Conservation (phyloP, 768 basidiomycete genomes). For the Collybiopsis confluens region DNA sequence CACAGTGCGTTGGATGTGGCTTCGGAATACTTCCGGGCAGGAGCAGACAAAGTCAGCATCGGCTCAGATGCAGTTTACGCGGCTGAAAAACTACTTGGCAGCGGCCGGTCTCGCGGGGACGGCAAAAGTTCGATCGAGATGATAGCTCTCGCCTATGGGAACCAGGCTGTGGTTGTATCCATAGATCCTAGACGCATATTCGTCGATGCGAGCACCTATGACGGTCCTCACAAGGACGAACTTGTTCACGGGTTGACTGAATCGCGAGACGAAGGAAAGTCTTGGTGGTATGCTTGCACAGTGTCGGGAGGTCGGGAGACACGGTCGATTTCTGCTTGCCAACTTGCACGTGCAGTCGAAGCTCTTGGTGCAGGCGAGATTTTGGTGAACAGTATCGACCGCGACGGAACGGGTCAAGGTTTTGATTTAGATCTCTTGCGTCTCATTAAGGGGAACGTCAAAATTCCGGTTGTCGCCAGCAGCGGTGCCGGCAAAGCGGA, state of each 20-base stretch:
- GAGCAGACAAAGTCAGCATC: slow-evolving; percentile 98
- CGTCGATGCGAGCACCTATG: slow-evolving; percentile 62
- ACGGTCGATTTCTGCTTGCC: slow-evolving; percentile 80
- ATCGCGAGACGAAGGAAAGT: slow-evolving; percentile 58
- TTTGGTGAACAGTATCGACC: slow-evolving; percentile 91
- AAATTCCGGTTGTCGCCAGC: slow-evolving; percentile 91
- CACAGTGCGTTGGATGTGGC: slow-evolving; percentile 91
- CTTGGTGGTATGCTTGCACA: slow-evolving; percentile 99
- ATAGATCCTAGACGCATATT: slow-evolving; percentile 89
- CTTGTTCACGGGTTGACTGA: slow-evolving; percentile 46
- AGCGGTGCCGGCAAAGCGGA: slow-evolving; percentile 82
- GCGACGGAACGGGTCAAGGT: slow-evolving; percentile 89
- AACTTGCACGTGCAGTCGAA: slow-evolving; percentile 92
- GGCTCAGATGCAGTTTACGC: slow-evolving; percentile 94
- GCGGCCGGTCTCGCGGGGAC: slow-evolving; percentile 42
- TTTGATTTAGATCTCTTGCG: slow-evolving; percentile 84
- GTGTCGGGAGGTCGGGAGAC: slow-evolving; percentile 87
- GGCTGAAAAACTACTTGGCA: slow-evolving; percentile 72
- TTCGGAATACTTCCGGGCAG: slow-evolving; percentile 91
- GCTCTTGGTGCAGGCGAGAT: slow-evolving; percentile 92
- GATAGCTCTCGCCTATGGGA: slow-evolving; percentile 85
- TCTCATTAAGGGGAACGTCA: slow-evolving; percentile 70
- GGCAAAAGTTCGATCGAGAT: slow-evolving; percentile 89
- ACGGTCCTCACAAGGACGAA: slow-evolving; percentile 65
- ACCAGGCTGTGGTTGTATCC: slow-evolving; percentile 97